phyloP scores from a whole-genome alignment of 164 flowering plant species.

The Piper longum region DNA sequence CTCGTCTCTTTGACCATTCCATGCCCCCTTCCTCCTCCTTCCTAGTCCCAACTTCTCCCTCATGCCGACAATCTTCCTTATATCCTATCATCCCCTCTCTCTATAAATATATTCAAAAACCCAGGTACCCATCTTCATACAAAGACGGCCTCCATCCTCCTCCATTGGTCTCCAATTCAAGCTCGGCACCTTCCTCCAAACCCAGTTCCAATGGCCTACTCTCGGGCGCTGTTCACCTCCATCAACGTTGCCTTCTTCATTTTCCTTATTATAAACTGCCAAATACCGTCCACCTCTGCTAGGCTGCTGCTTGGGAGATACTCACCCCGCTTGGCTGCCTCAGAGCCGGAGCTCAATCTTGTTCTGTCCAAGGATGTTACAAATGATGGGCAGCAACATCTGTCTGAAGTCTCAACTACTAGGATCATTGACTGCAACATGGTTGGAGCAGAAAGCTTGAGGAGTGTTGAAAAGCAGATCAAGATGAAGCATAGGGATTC shows the following conservation, averaged over 20 bases:
- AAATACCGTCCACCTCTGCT: not conserved
- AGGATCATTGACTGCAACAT: not conserved
- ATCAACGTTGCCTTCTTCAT: not conserved
- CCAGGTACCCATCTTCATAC: too few relatives aligned
- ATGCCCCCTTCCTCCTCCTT: too few relatives aligned
- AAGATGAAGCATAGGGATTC: not conserved
- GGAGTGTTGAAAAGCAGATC: not conserved
- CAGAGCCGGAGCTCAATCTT: not conserved
- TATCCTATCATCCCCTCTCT: too few relatives aligned
- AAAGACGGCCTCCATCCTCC: too few relatives aligned
- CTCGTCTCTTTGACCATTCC: too few relatives aligned
- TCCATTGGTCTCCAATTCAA: too few relatives aligned
- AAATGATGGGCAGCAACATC: too few relatives aligned
- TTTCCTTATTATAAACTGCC: not conserved
- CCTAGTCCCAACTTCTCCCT: too few relatives aligned
- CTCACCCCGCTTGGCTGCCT: not conserved
- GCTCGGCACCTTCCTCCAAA: not conserved
- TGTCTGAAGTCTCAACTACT: too few relatives aligned
- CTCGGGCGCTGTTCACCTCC: not conserved
- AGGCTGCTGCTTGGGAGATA: not conserved
- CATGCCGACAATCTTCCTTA: too few relatives aligned
- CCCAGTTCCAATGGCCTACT: not conserved
- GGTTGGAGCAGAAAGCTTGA: not conserved
- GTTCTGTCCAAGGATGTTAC: too few relatives aligned
- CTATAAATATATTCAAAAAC: too few relatives aligned